A percentile compares a stretch with the other conserved stretches of the same genome.
Conservation (phyloP, 805 yeast species). For the Ogataea pilisensis region DNA sequence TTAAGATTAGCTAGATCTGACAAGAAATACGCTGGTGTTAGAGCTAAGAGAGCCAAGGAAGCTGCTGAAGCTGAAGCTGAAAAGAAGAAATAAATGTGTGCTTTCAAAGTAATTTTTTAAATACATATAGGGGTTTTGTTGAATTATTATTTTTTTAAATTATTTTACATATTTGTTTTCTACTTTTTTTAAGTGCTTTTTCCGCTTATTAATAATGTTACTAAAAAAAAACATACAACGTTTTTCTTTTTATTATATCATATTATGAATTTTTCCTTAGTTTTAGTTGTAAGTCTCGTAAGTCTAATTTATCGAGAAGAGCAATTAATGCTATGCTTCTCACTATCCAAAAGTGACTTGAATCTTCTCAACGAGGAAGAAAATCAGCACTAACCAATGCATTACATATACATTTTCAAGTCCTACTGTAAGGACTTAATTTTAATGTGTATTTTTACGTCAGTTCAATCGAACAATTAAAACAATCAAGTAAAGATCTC, state of each 20-base stretch:
- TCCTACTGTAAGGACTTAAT: too few relatives aligned
- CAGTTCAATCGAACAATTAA: too few relatives aligned
- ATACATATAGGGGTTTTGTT: background rate
- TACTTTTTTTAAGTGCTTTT: background rate
- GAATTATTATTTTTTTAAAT: background rate
- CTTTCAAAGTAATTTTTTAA: background rate
- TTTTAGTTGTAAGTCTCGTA: too few relatives aligned
- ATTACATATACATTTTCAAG: too few relatives aligned
- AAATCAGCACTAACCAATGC: too few relatives aligned
- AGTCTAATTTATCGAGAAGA: too few relatives aligned
- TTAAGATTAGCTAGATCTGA: constrained; percentile 94
- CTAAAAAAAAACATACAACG: background rate
- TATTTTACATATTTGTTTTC: constrained; percentile 3
- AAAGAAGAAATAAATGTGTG: constrained; percentile 91
- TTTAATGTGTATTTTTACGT: too few relatives aligned
- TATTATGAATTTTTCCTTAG: too few relatives aligned
- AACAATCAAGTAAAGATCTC: too few relatives aligned
- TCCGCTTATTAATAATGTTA: background rate
- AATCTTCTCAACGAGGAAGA: background rate
- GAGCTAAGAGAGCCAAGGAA: constrained; percentile 96
- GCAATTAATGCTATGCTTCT: too few relatives aligned
- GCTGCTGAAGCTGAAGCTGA: constrained; percentile 99
- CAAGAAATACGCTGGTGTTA: constrained; percentile 90
- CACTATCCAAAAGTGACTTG: too few relatives aligned
- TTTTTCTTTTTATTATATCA: constrained; percentile 1